phyloP scores from a whole-genome alignment of 331 rosid genomes.

The Malus hybrid region DNA sequence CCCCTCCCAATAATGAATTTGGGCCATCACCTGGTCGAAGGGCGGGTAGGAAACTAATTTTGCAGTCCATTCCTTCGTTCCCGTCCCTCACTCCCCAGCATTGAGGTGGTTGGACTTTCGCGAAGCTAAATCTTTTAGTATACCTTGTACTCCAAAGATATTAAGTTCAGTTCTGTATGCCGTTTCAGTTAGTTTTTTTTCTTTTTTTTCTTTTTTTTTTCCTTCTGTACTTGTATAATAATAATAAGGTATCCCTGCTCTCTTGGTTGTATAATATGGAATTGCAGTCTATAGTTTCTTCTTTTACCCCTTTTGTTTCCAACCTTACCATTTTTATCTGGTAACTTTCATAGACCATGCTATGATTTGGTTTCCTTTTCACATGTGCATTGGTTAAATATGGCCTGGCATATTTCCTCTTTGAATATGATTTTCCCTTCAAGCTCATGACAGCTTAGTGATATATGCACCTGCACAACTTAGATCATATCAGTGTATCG shows the following conservation, averaged over 20 bases:
- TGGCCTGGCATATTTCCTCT: not conserved
- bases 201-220: too few species aligned
- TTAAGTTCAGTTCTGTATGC: constrained; percentile 20
- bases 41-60: constrained; percentile 72
- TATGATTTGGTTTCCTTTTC: not conserved
- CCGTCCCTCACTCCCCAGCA: constrained; percentile 82
- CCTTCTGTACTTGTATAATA: constrained; percentile 21
- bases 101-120: constrained; percentile 11
- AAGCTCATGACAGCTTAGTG: not conserved
- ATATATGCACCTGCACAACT: not conserved
- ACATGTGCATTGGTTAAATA: not conserved
- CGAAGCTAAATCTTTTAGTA: not conserved
- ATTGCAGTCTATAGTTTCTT: not conserved
- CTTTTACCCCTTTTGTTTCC: not conserved
- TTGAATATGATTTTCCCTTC: not conserved
- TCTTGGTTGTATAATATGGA: constrained; percentile 39
- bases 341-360: not conserved
- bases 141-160: constrained; percentile 19
- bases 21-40: constrained; percentile 59
- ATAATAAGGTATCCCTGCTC: constrained; percentile 17
- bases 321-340: not conserved
- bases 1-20: constrained; percentile 53
- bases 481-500: not conserved
- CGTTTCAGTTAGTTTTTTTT: not conserved
- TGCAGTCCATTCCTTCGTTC: constrained; percentile 76